Evolutionary conservation across 2,329 filamentous ascomycete genomes (phyloP).

Genomic region (Talaromyces sp.): DNA sequence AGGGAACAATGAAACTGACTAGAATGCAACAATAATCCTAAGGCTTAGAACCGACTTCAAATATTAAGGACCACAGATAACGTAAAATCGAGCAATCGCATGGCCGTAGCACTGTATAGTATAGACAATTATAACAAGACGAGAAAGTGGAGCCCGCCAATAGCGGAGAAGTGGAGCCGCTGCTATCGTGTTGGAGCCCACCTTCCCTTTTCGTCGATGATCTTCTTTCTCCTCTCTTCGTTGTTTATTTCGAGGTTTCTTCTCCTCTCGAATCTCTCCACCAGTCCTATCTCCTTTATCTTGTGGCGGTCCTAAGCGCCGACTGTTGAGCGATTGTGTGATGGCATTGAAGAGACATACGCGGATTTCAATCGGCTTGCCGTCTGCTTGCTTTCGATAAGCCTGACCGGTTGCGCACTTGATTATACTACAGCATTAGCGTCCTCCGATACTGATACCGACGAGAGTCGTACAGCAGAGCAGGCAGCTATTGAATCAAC

Average conservation of each 20-base stretch:
- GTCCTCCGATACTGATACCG: not conserved
- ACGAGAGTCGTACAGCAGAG: not conserved
- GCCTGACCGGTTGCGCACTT: not conserved
- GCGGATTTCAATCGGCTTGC: not conserved
- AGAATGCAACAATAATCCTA: not conserved
- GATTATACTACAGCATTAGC: no score
- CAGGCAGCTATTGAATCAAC: not conserved
- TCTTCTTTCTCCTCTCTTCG: not conserved
- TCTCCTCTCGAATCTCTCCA: not conserved
- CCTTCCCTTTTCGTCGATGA: not conserved
- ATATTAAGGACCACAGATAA: not conserved
- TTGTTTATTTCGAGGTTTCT: not conserved
- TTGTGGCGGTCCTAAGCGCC: not conserved
- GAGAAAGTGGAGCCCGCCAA: not conserved
- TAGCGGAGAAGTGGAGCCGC: not conserved
- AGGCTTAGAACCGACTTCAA: not conserved
- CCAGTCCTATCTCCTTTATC: not conserved
- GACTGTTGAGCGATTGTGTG: not conserved
- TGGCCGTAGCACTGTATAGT: not conserved
- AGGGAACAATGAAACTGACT: no score
- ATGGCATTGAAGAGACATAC: not conserved
- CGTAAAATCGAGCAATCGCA: not conserved
- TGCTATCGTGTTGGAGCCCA: not conserved
- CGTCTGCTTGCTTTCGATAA: not conserved
- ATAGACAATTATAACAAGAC: not conserved